phyloP scores from a whole-genome alignment of 305 asterid genomes.

The Fraxinus baroniana region DNA sequence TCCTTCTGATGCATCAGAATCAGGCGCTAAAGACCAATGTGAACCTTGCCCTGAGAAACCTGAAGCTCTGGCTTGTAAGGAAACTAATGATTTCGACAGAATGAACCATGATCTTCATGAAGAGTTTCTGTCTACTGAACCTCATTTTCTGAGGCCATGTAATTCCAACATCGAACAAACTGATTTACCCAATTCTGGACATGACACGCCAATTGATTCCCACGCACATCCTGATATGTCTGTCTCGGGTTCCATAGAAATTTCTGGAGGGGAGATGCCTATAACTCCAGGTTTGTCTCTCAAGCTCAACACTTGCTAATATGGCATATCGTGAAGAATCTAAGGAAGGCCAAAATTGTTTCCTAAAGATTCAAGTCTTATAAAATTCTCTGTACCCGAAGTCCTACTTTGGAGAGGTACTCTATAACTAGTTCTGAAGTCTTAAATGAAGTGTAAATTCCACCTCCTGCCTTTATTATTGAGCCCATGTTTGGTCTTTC shows the following conservation, averaged over 20 bases:
- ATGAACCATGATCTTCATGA: slow-evolving; percentile 31
- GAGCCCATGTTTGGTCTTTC: neutral
- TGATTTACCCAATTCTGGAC: slow-evolving; percentile 32
- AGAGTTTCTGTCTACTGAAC: slow-evolving; percentile 30
- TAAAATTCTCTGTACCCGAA: slow-evolving; percentile 3
- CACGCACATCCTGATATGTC: slow-evolving; percentile 33
- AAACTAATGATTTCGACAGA: slow-evolving; percentile 24
- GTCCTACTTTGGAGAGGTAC: slow-evolving; percentile 5
- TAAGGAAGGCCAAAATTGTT: slow-evolving; percentile 1
- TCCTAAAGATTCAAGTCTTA: neutral
- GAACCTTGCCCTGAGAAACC: slow-evolving; percentile 31
- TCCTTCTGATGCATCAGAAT: slow-evolving; percentile 27
- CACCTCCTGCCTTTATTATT: neutral
- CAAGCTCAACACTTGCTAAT: slow-evolving; percentile 21
- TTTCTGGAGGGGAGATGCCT: slow-evolving; percentile 33
- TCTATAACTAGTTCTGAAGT: neutral
- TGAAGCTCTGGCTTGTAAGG: slow-evolving; percentile 28
- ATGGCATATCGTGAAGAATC: neutral
- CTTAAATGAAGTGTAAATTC: neutral
- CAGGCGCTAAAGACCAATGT: slow-evolving; percentile 40
- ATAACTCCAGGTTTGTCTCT: slow-evolving; percentile 48
- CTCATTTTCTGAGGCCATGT: slow-evolving; percentile 50
- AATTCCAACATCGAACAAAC: slow-evolving; percentile 38
- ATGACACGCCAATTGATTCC: slow-evolving; percentile 32
- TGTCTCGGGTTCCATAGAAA: slow-evolving; percentile 17